Percentiles rank a stretch among this genome's conserved stretches.
These are phyloP conservation scores for Pyricularia pennisetigena DNA, from an alignment of 2,329 filamentous ascomycete genomes.

Conservation along the genomic window DNA sequence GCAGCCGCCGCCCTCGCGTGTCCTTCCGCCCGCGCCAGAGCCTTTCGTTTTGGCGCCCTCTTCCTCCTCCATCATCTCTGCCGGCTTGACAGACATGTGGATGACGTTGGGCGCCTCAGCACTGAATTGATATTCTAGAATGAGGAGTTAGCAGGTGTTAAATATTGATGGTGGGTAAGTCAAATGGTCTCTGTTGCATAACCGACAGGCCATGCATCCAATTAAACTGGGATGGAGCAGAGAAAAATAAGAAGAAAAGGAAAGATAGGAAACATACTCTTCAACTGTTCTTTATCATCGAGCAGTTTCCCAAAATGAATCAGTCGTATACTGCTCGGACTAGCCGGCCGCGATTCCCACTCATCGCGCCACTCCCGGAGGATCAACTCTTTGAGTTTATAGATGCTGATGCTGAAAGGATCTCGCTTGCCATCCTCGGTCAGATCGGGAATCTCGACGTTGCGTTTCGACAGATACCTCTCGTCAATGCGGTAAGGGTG, in stretches of 20 bases:
- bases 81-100: slow-evolving; percentile 88
- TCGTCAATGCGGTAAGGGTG: slow-evolving; percentile 88
- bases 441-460: slow-evolving; percentile 63
- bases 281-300: slow-evolving; percentile 77
- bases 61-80: slow-evolving; percentile 74
- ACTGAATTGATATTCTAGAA: slow-evolving; percentile 68
- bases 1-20: slow-evolving; percentile 33
- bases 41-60: slow-evolving; percentile 60
- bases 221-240: background rate
- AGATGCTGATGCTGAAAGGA: slow-evolving; percentile 83
- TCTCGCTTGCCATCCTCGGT: slow-evolving; percentile 53
- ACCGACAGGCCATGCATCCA: background rate
- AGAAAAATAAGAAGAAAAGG: background rate
- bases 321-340: slow-evolving; percentile 79
- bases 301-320: slow-evolving; percentile 88
- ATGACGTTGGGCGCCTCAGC: slow-evolving; percentile 70
- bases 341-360: slow-evolving; percentile 80
- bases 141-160: background rate
- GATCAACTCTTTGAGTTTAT: slow-evolving; percentile 90
- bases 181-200: background rate
- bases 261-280: slow-evolving; percentile 44
- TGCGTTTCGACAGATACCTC: slow-evolving; percentile 72
- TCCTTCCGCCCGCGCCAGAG: slow-evolving; percentile 27
- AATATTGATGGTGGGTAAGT: background rate
- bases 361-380: slow-evolving; percentile 86